Conservation (phyloP, 768 basidiomycete genomes). For the Nidularia pulvinata region DNA sequence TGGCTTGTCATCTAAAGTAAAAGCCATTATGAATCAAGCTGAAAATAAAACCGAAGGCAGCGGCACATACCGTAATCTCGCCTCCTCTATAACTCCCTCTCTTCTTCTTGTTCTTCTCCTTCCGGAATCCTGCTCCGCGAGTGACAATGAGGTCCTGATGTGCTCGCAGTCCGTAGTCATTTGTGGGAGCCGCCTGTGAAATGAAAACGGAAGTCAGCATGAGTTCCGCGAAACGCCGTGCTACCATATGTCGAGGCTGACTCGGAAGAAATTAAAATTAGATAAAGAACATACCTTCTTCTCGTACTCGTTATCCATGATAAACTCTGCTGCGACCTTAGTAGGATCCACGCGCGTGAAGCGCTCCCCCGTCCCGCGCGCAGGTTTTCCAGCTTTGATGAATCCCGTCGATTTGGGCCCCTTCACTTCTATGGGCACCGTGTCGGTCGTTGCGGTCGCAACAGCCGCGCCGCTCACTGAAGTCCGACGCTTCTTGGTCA, state of each 20-base stretch:
- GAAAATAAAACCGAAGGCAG: background rate
- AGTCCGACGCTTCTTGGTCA: constrained; percentile 63
- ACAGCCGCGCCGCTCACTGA: constrained; percentile 50
- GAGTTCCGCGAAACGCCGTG: background rate
- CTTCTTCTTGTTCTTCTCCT: constrained; percentile 99
- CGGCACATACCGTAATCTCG: constrained; percentile 79
- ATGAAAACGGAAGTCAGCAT: background rate
- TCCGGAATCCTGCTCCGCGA: constrained; percentile 92
- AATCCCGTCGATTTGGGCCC: constrained; percentile 9
- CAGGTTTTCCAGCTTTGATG: constrained; percentile 24
- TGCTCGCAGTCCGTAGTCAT: constrained; percentile 90
- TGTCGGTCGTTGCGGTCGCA: constrained; percentile 31
- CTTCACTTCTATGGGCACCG: constrained; percentile 8
- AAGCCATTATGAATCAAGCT: background rate
- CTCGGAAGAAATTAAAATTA: background rate
- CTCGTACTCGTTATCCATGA: constrained; percentile 77
- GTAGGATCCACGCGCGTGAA: constrained; percentile 83
- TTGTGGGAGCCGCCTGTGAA: constrained; percentile 53
- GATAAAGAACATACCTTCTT: constrained; percentile 20
- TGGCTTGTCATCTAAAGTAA: constrained; percentile 68
- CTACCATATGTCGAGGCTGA: background rate
- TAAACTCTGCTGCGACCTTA: constrained; percentile 34
- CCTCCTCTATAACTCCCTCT: constrained; percentile 92
- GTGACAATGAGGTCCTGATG: constrained; percentile 90
- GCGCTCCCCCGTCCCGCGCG: constrained; percentile 52